A percentile compares a stretch with the other conserved stretches of the same genome.
Conservation (phyloP, 768 basidiomycete genomes). For the Boletus bicolor region DNA sequence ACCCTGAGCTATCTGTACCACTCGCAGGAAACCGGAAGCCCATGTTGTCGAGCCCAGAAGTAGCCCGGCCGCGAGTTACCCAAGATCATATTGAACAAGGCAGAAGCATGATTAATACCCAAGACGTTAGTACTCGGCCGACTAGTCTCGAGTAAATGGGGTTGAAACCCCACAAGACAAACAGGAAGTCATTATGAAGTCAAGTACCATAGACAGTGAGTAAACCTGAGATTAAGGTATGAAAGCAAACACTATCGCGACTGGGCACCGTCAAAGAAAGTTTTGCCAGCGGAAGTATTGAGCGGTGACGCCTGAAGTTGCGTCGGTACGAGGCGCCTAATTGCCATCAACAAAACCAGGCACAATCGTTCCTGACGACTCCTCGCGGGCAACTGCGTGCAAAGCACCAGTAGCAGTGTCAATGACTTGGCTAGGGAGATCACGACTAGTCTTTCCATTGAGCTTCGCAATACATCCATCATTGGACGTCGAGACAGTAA, state of each 20-base stretch:
- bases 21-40: too few relatives aligned
- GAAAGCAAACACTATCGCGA: background rate
- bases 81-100: background rate
- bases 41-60: too few relatives aligned
- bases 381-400: too few relatives aligned
- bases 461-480: conserved; percentile 13
- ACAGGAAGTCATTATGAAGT: background rate
- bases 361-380: too few relatives aligned
- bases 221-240: background rate
- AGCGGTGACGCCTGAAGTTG: background rate
- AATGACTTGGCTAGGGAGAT: background rate
- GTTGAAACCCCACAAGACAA: background rate
- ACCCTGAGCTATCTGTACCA: too few relatives aligned
- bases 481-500: background rate
- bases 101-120: background rate
- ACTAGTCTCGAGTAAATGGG: background rate
- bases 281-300: background rate
- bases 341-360: background rate
- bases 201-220: background rate
- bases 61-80: too few relatives aligned
- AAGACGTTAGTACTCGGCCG: background rate
- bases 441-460: background rate
- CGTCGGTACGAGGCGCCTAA: background rate
- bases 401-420: too few relatives aligned
- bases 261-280: too few relatives aligned